phyloP scores from a whole-genome alignment of 257 asterid genomes.

The Gardenia jasminoides region DNA sequence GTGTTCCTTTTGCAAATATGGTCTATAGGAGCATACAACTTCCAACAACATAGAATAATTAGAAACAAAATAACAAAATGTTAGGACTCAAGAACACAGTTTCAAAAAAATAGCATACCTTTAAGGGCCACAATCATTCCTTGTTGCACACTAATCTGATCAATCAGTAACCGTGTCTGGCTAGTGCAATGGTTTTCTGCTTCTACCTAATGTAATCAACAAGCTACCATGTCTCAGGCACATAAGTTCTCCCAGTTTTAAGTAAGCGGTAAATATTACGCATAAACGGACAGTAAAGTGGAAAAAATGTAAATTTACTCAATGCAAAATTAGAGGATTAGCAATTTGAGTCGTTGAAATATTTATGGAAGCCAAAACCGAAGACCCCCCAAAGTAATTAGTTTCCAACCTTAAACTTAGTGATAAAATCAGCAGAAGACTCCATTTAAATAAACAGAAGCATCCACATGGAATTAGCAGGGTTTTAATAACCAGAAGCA shows the following conservation, averaged over 20 bases:
- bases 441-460: background rate
- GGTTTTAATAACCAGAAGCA: no score
- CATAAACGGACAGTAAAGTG: background rate
- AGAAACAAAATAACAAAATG: conserved; percentile 9
- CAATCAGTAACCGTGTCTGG: conserved; percentile 71
- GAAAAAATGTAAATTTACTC: background rate
- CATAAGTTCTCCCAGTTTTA: background rate
- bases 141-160: conserved; percentile 85
- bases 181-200: conserved; percentile 88
- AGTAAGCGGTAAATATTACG: background rate
- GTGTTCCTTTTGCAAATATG: background rate
- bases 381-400: no score
- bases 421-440: no score
- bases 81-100: background rate
- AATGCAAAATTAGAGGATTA: no score
- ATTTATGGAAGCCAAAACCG: no score
- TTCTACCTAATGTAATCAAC: conserved; percentile 59
- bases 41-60: conserved; percentile 8
- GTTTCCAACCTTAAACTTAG: no score
- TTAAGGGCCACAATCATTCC: conserved; percentile 70
- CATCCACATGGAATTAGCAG: background rate
- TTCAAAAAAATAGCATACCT: conserved; percentile 56
- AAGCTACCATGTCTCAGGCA: conserved; percentile 13
- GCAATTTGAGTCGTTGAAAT: no score
- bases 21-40: conserved; percentile 2